Base-by-base conservation (phyloP, 768 basidiomycete genomes). In the Auricularia auricula-judae region DNA sequence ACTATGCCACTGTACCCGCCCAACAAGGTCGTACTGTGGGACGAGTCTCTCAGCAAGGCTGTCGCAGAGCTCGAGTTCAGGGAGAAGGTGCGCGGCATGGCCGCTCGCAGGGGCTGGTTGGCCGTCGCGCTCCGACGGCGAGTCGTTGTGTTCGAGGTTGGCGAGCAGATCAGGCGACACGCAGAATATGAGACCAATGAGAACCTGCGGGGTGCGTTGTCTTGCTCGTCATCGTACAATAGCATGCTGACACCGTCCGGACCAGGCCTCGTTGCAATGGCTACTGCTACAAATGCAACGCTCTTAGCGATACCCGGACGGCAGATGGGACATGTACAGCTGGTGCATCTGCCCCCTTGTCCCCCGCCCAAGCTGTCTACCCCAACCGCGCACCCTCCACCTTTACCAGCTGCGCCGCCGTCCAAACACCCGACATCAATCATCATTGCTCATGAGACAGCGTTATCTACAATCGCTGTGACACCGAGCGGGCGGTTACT, bases 21-120 rank as follows among this genome's bases (percentile, higher is more conserved):
- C 35, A 95, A 95, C 76, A 95, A 96, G 77, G 89, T 94, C 63
- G 80, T 95, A 67, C 73, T 96, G 63, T 95, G 91, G 91, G 89
- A 95, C 74, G 92, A 92, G 75, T 82, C 81, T 3, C 75, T 82
- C 3, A 84, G 84, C n/a, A 77, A 78, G 66, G 89, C 93, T 72
- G 88, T 92, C 61, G 91, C 89, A 43, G 91, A 94, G 73, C 81
- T 95, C 65, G 92, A 94, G 75, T 95, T 96, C 71, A 81, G 89
- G 70, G 93, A 93, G 75, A 80, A 81, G 65, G 91, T 93, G 1
- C 80, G 89, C 65, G 91, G 91, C 0, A 74, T 93, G 60, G 86
- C 86, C 3, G 91, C 89, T 71, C 79, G 91, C 66, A 81, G 91
- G 36, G 89, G 88, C 16, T 91, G 89, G 90, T 83, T 93, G 44